Evolutionary conservation across 192 early-diverging fungal genomes (phyloP).

Genomic region (Chytriomyces confervae): DNA sequence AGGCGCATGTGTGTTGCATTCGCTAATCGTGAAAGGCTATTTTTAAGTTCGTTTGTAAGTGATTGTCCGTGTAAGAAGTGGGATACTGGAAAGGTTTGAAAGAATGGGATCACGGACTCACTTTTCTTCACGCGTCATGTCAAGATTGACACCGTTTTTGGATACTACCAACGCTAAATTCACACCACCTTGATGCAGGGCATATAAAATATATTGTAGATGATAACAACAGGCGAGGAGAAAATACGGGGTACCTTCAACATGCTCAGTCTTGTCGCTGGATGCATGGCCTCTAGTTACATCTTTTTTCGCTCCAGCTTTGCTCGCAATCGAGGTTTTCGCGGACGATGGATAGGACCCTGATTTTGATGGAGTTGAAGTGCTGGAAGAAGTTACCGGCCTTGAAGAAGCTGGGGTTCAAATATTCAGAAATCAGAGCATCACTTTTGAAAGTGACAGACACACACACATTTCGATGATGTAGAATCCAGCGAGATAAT

Average conservation of each 20-base stretch:
- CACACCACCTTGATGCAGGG: neutral
- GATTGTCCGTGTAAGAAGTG: neutral
- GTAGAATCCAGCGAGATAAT: neutral
- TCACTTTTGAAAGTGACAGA: neutral
- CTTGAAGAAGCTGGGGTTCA: neutral
- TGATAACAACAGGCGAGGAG: neutral
- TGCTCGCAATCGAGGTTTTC: neutral
- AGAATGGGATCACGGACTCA: neutral
- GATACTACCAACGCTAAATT: conserved; percentile 10
- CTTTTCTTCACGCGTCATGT: conserved; percentile 12
- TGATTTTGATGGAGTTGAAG: neutral
- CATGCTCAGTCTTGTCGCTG: neutral
- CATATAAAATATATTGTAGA: neutral
- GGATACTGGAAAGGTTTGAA: neutral
- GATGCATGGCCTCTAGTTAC: neutral
- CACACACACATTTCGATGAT: neutral
- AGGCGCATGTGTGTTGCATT: conserved; percentile 28
- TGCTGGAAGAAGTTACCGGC: neutral
- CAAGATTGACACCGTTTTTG: conserved; percentile 5
- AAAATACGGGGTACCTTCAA: neutral
- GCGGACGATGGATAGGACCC: neutral
- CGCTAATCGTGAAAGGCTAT: neutral
- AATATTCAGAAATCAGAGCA: neutral
- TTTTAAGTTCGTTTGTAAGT: neutral
- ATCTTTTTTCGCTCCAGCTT: neutral